Conservation (phyloP, 345 rosid genomes). For the Triadica sebifera region DNA sequence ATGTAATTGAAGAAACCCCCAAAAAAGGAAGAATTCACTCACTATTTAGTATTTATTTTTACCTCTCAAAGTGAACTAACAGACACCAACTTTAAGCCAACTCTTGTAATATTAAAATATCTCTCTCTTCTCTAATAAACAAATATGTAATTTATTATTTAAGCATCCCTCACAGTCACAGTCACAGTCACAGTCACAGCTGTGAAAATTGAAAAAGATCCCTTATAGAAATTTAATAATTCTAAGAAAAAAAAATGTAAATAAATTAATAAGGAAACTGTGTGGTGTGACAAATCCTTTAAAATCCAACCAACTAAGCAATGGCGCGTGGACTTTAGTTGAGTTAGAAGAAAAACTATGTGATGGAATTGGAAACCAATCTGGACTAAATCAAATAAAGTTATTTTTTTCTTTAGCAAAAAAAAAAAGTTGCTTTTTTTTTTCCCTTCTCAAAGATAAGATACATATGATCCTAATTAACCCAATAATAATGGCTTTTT, state of each 20-base stretch:
- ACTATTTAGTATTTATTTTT: no score
- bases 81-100: not conserved
- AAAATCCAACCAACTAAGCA: constrained; percentile 4
- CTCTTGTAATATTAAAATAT: not conserved
- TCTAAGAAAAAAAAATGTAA: no score
- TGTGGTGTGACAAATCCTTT: constrained; percentile 2
- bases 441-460: not conserved
- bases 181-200: no score
- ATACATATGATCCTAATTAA: not conserved
- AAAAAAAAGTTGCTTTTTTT: no score
- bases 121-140: not conserved
- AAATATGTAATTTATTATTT: not conserved
- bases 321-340: constrained; percentile 8
- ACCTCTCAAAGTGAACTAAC: not conserved
- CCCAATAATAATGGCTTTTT: not conserved
- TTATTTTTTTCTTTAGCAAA: no score
- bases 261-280: constrained; percentile 9
- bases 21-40: no score
- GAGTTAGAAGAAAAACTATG: not conserved
- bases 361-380: constrained; percentile 13
- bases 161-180: no score
- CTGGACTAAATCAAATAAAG: not conserved
- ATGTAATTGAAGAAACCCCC: no score
- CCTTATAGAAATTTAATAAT: no score
- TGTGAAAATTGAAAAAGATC: no score